These are phyloP conservation scores for Mrakiaceae sp. DNA, from an alignment of 1,284 basidiomycete genomes.

Conservation along the genomic window DNA sequence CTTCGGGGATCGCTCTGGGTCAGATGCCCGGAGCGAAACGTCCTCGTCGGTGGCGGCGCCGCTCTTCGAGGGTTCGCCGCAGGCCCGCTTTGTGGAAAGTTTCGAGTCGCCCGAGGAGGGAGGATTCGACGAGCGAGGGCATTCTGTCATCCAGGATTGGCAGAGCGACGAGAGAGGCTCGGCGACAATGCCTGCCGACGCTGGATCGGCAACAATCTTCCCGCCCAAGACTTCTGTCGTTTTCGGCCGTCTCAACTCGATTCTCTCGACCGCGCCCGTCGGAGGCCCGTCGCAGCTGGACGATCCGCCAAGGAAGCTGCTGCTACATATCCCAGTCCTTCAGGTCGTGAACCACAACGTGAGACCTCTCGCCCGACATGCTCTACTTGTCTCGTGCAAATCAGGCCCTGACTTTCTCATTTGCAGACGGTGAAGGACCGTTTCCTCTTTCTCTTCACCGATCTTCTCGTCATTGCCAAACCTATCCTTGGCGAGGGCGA, in stretches of 20 bases:
- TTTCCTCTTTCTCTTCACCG: conserved; percentile 88
- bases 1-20: no score
- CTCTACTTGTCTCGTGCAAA: background rate
- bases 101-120: no score
- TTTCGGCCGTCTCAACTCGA: conserved; percentile 37
- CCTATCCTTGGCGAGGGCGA: conserved; percentile 42
- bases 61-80: no score
- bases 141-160: no score
- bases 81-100: no score
- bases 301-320: conserved; percentile 70
- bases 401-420: background rate
- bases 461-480: conserved; percentile 71
- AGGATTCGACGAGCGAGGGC: no score
- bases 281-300: conserved; percentile 55
- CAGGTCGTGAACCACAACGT: conserved; percentile 82
- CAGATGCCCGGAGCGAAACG: no score
- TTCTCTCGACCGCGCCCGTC: conserved; percentile 41
- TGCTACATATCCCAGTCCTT: conserved; percentile 73
- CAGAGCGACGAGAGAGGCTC: no score
- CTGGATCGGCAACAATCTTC: conserved; percentile 5
- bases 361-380: conserved; percentile 15
- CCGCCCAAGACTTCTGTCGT: conserved; percentile 24
- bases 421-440: conserved; percentile 77
- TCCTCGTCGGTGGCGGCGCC: no score
- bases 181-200: no score